phyloP scores from a whole-genome alignment of 441 rosid species.

The Populus hybrid region DNA sequence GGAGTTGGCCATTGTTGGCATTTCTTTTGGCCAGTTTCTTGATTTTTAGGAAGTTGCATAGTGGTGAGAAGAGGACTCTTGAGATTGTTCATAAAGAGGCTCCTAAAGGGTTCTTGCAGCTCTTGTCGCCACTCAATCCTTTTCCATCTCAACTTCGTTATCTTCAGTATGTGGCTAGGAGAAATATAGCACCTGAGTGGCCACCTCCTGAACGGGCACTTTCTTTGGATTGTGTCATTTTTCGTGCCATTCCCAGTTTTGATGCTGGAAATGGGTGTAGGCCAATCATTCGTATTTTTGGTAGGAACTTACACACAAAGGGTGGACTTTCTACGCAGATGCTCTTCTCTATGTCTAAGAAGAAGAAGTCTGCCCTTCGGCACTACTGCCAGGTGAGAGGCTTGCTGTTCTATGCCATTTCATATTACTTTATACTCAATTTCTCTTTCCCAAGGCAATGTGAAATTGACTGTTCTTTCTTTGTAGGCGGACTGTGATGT shows the following conservation, averaged over 20 bases:
- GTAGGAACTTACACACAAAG: constrained; percentile 55
- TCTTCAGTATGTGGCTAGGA: constrained; percentile 89
- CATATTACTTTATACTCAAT: neutral
- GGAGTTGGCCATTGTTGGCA: constrained; percentile 95
- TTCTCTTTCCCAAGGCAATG: constrained; percentile 16
- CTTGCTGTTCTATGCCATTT: constrained; percentile 1
- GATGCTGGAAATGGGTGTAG: constrained; percentile 93
- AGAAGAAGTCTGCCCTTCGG: constrained; percentile 58
- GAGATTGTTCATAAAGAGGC: constrained; percentile 92
- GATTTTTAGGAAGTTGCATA: constrained; percentile 71
- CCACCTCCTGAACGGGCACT: constrained; percentile 95
- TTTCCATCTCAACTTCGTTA: constrained; percentile 95
- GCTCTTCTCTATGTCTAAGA: constrained; percentile 38
- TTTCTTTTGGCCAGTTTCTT: constrained; percentile 74
- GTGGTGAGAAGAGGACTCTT: constrained; percentile 83
- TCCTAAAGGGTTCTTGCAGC: constrained; percentile 89
- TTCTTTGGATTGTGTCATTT: constrained; percentile 85
- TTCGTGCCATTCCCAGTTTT: constrained; percentile 85
- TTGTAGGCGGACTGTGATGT: constrained; percentile 92
- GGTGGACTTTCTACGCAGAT: constrained; percentile 79
- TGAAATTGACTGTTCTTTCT: constrained; percentile 14
- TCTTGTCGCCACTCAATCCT: constrained; percentile 88
- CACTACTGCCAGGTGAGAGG: constrained; percentile 73
- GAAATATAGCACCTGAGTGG: constrained; percentile 86
- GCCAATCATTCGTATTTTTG: constrained; percentile 88